phyloP scores from a whole-genome alignment of 2,329 filamentous ascomycete genomes.

The Rhynchosporium graminicola region DNA sequence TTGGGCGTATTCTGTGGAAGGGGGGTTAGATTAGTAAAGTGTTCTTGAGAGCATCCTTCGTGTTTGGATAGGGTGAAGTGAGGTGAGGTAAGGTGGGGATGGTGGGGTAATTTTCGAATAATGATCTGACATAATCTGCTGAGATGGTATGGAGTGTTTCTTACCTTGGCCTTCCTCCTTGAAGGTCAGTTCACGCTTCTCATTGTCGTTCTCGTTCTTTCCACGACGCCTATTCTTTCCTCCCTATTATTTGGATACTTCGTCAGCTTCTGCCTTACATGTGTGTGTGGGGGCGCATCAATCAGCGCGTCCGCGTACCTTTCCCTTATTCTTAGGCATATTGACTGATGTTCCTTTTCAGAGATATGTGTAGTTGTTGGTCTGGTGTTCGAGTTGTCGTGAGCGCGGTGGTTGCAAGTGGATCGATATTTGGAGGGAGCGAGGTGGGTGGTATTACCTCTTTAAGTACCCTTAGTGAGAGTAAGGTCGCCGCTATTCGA shows the following conservation, averaged over 20 bases:
- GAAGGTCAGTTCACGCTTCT: conserved; percentile 98
- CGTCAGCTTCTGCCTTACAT: conserved; percentile 18
- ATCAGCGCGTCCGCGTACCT: conserved; percentile 57
- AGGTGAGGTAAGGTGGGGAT: neutral
- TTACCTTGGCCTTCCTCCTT: conserved; percentile 93
- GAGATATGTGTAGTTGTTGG: neutral
- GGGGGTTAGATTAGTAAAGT: conserved; percentile 27
- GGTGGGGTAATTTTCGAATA: neutral
- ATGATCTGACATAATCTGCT: too few species aligned
- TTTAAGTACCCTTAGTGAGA: neutral
- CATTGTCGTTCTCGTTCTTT: conserved; percentile 99
- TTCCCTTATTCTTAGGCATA: conserved; percentile 99
- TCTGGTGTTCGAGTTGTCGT: neutral
- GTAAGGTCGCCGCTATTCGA: neutral
- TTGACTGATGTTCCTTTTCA: conserved; percentile 42
- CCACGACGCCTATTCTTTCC: conserved; percentile 98
- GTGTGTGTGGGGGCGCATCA: conserved; percentile 15
- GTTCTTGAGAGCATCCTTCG: conserved; percentile 38
- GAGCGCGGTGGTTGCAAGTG: neutral
- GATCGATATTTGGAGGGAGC: conserved; percentile 6
- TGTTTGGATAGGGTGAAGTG: too few species aligned
- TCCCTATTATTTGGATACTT: conserved; percentile 64
- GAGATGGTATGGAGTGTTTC: conserved; percentile 21
- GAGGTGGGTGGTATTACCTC: neutral
- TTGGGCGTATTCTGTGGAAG: conserved; percentile 69